Evolutionary conservation across 208 protist genomes (phyloP), one percentile per base, ranked within the genome.

Genomic region (Acanthamoeba polyphaga): DNA sequence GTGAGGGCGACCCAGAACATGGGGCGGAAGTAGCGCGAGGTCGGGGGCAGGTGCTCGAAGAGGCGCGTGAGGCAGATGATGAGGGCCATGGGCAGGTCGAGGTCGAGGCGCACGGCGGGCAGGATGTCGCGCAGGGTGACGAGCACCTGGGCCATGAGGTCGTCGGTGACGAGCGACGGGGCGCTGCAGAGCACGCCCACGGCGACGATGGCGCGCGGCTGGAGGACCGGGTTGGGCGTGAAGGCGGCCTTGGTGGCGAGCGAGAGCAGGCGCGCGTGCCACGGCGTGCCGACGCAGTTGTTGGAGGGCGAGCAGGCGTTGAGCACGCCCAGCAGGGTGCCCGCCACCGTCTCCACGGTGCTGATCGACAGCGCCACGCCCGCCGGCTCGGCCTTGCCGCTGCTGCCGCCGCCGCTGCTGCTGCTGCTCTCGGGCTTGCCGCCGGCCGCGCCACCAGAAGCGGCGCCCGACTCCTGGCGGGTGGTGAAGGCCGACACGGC

Each of bases 1-100:
- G 78, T 90, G 8, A 96, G 70, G 15, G 95, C 93, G 2, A 96
- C 49, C 96, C 96, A 97, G 32, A 97, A 96, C 38, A 96, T 64
- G 32, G 58, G 22, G 22, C 29, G 29, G 34, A 95, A 87, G 43
- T 70, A 94, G 66, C 27, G 49, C 55, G 64, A 95, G 17, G 58
- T 46, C 1, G 34, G 8, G 22, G 89, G 46, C 34, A 97, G 46
- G 13, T 96, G 82, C 49, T 94, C 91, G 43, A 95, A 76, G 1
- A 96, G 24, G 49, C 90, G 92, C 27, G 95, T 95, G 19, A 97
- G 62, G 76, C 91, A 96, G 29, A 92, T 60, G 10, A 97, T 27
- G 8, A 93, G 91, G 38, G 88, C 22, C 62, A 95, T 46, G n/a
- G 94, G 94, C 6, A 96, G 38, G 38, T 96, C 95, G 32, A 78